These are phyloP conservation scores for Xylaria bambusicola DNA, from an alignment of 495 filamentous ascomycete genomes.

Conservation along the genomic window DNA sequence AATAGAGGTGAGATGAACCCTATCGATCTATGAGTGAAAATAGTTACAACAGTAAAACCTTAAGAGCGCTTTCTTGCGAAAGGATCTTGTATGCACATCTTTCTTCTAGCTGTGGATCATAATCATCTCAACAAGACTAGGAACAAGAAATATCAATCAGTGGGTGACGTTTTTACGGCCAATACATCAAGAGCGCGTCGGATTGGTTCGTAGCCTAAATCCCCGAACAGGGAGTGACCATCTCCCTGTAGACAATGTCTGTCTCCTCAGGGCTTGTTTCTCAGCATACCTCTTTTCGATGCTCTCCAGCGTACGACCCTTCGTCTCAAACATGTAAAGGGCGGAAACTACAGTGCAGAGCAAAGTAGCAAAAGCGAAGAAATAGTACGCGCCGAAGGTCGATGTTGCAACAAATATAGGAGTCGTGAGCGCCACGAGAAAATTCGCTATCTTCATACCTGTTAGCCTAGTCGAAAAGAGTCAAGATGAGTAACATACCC, in stretches of 20 bases:
- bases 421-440: constrained; percentile 62
- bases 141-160: background rate
- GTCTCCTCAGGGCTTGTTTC: background rate
- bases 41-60: too few species aligned
- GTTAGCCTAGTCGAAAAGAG: background rate
- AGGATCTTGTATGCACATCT: too few species aligned
- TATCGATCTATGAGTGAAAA: too few species aligned
- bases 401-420: constrained; percentile 60
- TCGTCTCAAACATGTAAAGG: constrained; percentile 61
- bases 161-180: background rate
- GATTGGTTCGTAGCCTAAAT: background rate
- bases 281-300: constrained; percentile 43
- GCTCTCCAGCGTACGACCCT: constrained; percentile 55
- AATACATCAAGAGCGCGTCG: background rate
- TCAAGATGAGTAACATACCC: constrained; percentile 30
- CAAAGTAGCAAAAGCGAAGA: constrained; percentile 54
- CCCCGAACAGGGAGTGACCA: background rate
- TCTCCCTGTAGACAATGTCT: background rate
- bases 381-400: constrained; percentile 59
- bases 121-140: too few species aligned
- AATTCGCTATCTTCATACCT: constrained; percentile 44
- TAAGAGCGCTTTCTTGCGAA: too few species aligned
- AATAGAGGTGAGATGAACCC: too few species aligned
- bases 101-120: too few species aligned
- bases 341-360: constrained; percentile 50